phyloP scores from a whole-genome alignment of 208 protist species.

The Crithidia expoeki region DNA sequence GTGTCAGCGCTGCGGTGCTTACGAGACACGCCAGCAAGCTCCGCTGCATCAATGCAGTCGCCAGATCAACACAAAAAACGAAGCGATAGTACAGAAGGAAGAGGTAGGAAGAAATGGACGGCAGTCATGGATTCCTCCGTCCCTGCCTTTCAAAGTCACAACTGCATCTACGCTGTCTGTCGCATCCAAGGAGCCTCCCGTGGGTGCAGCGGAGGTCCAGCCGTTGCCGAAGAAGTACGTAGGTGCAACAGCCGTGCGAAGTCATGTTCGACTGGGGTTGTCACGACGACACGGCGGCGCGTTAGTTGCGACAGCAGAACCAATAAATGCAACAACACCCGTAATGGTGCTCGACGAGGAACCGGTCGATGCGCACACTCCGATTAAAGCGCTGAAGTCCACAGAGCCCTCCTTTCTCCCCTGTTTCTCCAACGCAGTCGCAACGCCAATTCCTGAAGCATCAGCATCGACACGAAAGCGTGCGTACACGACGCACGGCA shows the following conservation, averaged over 20 bases:
- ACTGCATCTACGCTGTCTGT: background rate
- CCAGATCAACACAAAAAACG: background rate
- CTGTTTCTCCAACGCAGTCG: too few species aligned
- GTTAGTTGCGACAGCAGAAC: background rate
- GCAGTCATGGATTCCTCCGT: background rate
- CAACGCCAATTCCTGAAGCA: background rate
- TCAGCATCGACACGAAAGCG: background rate
- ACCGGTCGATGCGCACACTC: too few species aligned
- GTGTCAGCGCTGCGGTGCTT: constrained; percentile 61
- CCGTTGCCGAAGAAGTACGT: background rate
- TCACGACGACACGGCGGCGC: background rate
- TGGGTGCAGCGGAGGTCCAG: background rate
- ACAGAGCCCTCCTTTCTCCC: too few species aligned
- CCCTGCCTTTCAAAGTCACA: background rate
- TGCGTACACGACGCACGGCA: background rate
- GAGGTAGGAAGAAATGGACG: background rate
- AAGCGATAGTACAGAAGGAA: background rate
- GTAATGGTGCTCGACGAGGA: background rate
- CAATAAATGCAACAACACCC: background rate
- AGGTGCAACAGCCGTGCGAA: background rate
- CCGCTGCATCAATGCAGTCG: constrained; percentile 47
- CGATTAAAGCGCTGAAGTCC: too few species aligned
- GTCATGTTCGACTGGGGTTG: constrained; percentile 18
- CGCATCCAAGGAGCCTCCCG: background rate
- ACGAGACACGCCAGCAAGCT: constrained; percentile 40